Conservation (phyloP, 139 green algal species). For the Spirogloea muscicola region DNA sequence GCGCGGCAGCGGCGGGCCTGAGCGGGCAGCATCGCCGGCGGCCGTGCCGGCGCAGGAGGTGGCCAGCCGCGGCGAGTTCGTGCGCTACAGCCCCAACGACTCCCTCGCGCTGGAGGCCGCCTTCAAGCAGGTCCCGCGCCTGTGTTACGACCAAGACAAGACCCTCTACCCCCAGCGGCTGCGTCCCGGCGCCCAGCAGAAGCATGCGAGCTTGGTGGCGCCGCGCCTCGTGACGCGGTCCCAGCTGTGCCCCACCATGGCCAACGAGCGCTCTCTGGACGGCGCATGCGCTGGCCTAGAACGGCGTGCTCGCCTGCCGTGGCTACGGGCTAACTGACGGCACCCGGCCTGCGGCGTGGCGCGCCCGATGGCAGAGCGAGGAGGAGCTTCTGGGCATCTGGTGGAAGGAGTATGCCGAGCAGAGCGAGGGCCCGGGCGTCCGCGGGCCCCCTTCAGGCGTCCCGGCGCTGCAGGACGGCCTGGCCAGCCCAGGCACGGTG, state of each 20-base stretch:
- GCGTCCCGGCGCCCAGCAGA: no score
- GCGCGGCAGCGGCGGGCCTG: no score
- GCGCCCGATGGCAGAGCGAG: slow-evolving; percentile 19
- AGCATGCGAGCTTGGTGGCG: no score
- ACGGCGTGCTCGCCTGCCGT: no score
- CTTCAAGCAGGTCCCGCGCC: slow-evolving; percentile 39
- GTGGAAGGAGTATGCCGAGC: slow-evolving; percentile 46
- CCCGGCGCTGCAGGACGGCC: neutral
- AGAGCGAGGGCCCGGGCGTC: slow-evolving; percentile 1
- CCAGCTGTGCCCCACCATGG: no score
- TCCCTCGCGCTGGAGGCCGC: slow-evolving; percentile 37
- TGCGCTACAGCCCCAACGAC: slow-evolving; percentile 32
- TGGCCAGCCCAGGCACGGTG: neutral
- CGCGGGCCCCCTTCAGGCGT: neutral
- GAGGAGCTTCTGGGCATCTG: slow-evolving; percentile 36
- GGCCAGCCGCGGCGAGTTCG: slow-evolving; percentile 2
- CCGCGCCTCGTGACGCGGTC: no score
- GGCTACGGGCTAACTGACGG: neutral
- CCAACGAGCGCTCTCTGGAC: no score
- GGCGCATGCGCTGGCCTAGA: no score
- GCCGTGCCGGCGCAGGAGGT: slow-evolving; percentile 8
- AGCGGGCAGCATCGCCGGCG: slow-evolving; percentile 10
- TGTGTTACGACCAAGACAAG: no score
- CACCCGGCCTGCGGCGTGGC: no score
- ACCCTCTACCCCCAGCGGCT: no score